Evolutionary conservation across 2,329 filamentous ascomycete species (phyloP).

Genomic region (Xylaria multiplex): DNA sequence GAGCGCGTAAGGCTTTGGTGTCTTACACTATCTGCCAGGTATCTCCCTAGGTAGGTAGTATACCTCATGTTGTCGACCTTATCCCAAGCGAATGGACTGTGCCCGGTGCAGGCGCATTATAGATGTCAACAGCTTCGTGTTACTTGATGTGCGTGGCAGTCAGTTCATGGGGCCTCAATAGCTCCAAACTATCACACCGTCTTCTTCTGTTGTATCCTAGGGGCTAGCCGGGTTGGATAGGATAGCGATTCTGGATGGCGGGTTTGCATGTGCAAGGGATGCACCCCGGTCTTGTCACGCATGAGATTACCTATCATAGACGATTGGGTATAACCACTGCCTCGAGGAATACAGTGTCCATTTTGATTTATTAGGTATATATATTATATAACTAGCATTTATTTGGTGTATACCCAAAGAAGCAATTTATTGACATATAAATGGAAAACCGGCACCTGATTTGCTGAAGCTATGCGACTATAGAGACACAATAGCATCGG

Average conservation of each 20-base stretch:
- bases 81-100: neutral
- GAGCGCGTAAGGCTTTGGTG: too few relatives aligned
- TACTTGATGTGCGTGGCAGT: neutral
- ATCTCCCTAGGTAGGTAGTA: neutral
- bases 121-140: neutral
- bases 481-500: neutral
- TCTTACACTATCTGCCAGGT: too few relatives aligned
- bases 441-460: neutral
- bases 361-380: neutral
- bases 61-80: neutral
- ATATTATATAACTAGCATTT: neutral
- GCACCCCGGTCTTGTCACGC: slow-evolving; percentile 23
- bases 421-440: slow-evolving; percentile 31
- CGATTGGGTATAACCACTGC: neutral
- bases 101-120: neutral
- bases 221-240: neutral
- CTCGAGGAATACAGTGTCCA: neutral
- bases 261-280: neutral
- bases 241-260: neutral
- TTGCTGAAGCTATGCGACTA: neutral
- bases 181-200: neutral
- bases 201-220: neutral
- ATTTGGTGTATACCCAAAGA: slow-evolving; percentile 26
- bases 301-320: slow-evolving; percentile 7
- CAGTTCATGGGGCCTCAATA: slow-evolving; percentile 2